Base-by-base conservation (phyloP, 192 early-diverging fungal genomes). In the Mortierella antarctica region DNA sequence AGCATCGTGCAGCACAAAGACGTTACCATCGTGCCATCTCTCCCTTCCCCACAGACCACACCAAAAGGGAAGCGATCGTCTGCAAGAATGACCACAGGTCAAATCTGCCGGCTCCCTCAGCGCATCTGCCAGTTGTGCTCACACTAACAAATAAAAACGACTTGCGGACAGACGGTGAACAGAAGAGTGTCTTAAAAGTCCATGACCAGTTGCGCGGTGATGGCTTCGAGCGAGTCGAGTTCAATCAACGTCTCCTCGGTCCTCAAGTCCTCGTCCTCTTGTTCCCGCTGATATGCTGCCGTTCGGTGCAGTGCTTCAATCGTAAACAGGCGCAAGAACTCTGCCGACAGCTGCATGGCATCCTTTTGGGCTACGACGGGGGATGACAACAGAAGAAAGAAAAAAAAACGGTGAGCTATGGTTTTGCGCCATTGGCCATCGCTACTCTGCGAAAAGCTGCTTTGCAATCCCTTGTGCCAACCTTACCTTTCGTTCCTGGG, bases 271-370 rank as follows among this genome's bases (percentile, higher is more conserved):
- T 80, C 77, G 42, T 72, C 70, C n/a, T 80, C 77, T 23, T 80
- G 77, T 62, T 80, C 77, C 65, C 70, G 69, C 47, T 80, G 77
- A 50, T 80, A 80, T 23, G 65, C 82, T 39, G 67, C 82, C 4
- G 82, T 70, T 21, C 82, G 60, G 48, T 83, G 82, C n/a, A 83
- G 40, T 3, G 82, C 82, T 13, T 83, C 82, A 18, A 83, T 77
- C 18, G 82, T 83, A 54, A 83, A 83, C 39, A 83, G 47, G 6
- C 82, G 59, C 47, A 83, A 39, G 31, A 73, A 75, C 57, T 83
- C 82, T 15, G 74, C 58, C 48, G 82, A 77, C 20, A 83, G 46
- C 39, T 73, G 45, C 53, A 83, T 14, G 4, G 82, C 82, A 7
- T 83, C 82, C 40, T 69, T 83, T 8, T 75, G 65, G 5, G 62